Conservation (phyloP, 2,329 filamentous ascomycete genomes). For the Epichloe baconii region DNA sequence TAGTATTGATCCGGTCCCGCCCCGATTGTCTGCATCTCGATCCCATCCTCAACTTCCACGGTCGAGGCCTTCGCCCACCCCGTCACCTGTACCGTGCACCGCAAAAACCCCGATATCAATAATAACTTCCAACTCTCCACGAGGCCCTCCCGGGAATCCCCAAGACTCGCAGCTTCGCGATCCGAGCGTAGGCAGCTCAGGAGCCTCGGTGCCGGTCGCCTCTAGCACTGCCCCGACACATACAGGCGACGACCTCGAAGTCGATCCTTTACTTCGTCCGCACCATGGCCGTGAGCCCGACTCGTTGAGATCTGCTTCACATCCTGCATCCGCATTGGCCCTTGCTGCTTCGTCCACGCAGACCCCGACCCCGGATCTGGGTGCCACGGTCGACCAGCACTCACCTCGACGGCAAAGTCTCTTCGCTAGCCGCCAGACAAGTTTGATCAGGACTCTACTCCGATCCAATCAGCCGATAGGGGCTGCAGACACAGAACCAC, state of each 20-base stretch:
- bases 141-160: background rate
- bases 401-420: conserved; percentile 19
- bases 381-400: conserved; percentile 11
- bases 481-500: conserved; percentile 9
- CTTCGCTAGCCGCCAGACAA: conserved; percentile 25
- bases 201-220: conserved; percentile 1
- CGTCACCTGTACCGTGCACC: background rate
- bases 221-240: conserved; percentile 8
- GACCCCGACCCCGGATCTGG: conserved; percentile 5
- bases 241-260: conserved; percentile 10
- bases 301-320: conserved; percentile 15
- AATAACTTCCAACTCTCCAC: background rate
- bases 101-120: background rate
- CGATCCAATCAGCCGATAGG: conserved; percentile 11
- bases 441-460: conserved; percentile 20
- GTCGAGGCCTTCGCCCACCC: background rate
- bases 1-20: conserved; percentile 1
- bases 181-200: background rate
- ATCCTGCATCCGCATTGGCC: conserved; percentile 11
- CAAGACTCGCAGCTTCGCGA: conserved; percentile 1
- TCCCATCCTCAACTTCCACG: conserved; percentile 6
- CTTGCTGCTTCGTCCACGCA: conserved; percentile 3
- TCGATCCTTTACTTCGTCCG: background rate
- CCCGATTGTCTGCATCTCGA: conserved; percentile 4
- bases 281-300: conserved; percentile 15